A percentile compares a stretch with the other conserved stretches of the same genome.
These are phyloP conservation scores for Rhizodiscina lignyota DNA, from an alignment of 495 filamentous ascomycete species.

Conservation along the genomic window DNA sequence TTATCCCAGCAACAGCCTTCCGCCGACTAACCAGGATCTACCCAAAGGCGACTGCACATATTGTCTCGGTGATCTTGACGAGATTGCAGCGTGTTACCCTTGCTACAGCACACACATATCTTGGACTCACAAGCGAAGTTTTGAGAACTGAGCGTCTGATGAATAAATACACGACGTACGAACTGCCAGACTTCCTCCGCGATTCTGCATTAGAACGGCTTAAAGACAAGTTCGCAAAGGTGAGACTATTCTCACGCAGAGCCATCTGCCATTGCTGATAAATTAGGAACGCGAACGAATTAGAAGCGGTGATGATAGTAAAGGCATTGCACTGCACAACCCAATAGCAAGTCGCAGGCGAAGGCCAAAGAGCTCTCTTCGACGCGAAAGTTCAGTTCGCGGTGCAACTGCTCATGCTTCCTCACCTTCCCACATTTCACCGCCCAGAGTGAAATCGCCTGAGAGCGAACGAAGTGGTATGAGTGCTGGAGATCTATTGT, in stretches of 20 bases:
- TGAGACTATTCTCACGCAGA: not conserved
- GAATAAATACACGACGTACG: slow-evolving; percentile 78
- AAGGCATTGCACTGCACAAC: slow-evolving; percentile 94
- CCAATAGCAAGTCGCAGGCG: slow-evolving; percentile 43
- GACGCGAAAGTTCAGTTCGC: no score
- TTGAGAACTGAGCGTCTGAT: slow-evolving; percentile 80
- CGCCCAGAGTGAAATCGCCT: slow-evolving; percentile 1
- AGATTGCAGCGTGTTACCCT: slow-evolving; percentile 89
- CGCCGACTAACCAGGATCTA: slow-evolving; percentile 86
- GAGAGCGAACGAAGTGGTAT: slow-evolving; percentile 11
- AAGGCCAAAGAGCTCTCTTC: no score
- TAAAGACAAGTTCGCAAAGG: slow-evolving; percentile 77
- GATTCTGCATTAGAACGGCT: slow-evolving; percentile 69
- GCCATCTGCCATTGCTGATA: not conserved
- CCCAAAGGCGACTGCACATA: slow-evolving; percentile 89
- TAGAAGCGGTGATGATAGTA: slow-evolving; percentile 66
- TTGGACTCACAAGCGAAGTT: slow-evolving; percentile 81
- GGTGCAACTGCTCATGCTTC: no score
- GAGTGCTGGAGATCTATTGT: slow-evolving; percentile 46
- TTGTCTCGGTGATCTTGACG: slow-evolving; percentile 92
- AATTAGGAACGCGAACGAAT: slow-evolving; percentile 58
- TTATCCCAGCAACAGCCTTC: slow-evolving; percentile 93
- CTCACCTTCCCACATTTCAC: no score
- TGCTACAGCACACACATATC: slow-evolving; percentile 80
- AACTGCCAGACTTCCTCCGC: slow-evolving; percentile 81